Percentiles rank a stretch among this genome's conserved stretches.
phyloP scores from a whole-genome alignment of 495 filamentous ascomycete species.

The Xylaria bambusicola region DNA sequence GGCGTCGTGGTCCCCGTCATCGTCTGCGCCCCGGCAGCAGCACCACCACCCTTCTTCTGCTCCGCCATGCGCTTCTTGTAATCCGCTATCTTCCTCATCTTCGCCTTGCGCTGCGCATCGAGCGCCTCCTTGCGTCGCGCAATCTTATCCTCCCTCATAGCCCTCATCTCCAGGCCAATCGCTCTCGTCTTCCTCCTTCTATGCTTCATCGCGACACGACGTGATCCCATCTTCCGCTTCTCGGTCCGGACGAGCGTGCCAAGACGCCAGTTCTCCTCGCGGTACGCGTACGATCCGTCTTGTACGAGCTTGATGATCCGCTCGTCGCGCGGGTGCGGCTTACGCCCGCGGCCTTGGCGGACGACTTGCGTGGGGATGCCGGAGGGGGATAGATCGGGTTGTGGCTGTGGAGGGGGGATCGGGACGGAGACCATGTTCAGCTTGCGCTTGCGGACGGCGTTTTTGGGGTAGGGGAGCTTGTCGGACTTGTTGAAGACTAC shows the following conservation, averaged over 20 bases:
- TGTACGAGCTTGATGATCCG: constrained; percentile 54
- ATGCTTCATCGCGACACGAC: constrained; percentile 28
- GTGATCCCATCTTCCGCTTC: constrained; percentile 33
- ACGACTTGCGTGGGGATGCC: constrained; percentile 47
- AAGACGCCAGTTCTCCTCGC: constrained; percentile 84
- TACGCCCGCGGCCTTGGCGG: constrained; percentile 31
- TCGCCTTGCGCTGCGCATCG: constrained; percentile 24
- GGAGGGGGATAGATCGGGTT: constrained; percentile 38
- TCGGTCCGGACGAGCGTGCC: constrained; percentile 51
- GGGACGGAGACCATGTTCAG: constrained; percentile 65
- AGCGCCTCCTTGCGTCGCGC: constrained; percentile 33
- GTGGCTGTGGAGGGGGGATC: constrained; percentile 23
- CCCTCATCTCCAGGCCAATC: constrained; percentile 33
- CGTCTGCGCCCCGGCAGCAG: not conserved
- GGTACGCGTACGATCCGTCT: constrained; percentile 68
- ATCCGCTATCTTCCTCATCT: constrained; percentile 25
- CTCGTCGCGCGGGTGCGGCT: constrained; percentile 39
- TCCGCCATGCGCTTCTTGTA: constrained; percentile 23
- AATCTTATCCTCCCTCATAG: constrained; percentile 34
- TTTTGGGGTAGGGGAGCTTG: constrained; percentile 69
- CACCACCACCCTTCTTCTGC: constrained; percentile 14
- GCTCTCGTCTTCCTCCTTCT: constrained; percentile 25
- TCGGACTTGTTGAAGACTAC: constrained; percentile 78
- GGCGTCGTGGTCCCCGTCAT: not conserved
- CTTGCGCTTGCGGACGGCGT: constrained; percentile 66